Evolutionary conservation across 2,329 filamentous ascomycete genomes (phyloP), one percentile per base, ranked within the genome.

Genomic region (Apiospora kogelbergensis): DNA sequence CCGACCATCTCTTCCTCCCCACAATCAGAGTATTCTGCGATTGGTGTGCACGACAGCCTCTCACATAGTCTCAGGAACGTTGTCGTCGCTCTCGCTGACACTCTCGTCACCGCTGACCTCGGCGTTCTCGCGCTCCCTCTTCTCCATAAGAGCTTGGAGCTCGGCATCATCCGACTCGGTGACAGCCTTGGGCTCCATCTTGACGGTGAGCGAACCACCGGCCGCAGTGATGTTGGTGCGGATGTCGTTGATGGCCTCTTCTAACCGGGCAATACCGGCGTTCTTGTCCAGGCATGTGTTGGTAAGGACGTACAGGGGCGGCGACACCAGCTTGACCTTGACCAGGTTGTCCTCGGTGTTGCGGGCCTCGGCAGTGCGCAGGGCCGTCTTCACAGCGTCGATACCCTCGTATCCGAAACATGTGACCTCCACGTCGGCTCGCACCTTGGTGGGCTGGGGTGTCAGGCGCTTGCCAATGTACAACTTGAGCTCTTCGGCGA

Each of bases 101-200:
- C 95, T 96, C 86, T 99, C 96, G 80, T 99, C 97, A 78, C 96
- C 96, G 81, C 94, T 97, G 78, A 99, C 94, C 81, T 99, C 94
- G 80, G 94, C 93, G 83, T 99, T 99, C 88, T 98, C 95, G 74
- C 94, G 91, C 86, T 97, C 96, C 74, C 93, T 91, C 91, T 98
- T 98, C 88, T 98, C 96, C 96, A 99, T 99, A 73, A 99, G 88
- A 67, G 95, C 96, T 81, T 98, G 94, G 73, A 99, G 86, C 83
- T 98, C 95, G 33, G 95, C 96, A 78, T 99, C 96, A 77, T 99
- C 97, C 81, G 94, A 97, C 87, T 98, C 97, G 1, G 96, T 99
- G 71, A 99, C 96, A 5, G 97, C 96, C 90, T 98, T 98, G 74
- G 96, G 96, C 77, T 96, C 95, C 96, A 99, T 99, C 90, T 97